Evolutionary conservation across 768 basidiomycete species (phyloP).

Genomic region (Russula vinacea): DNA sequence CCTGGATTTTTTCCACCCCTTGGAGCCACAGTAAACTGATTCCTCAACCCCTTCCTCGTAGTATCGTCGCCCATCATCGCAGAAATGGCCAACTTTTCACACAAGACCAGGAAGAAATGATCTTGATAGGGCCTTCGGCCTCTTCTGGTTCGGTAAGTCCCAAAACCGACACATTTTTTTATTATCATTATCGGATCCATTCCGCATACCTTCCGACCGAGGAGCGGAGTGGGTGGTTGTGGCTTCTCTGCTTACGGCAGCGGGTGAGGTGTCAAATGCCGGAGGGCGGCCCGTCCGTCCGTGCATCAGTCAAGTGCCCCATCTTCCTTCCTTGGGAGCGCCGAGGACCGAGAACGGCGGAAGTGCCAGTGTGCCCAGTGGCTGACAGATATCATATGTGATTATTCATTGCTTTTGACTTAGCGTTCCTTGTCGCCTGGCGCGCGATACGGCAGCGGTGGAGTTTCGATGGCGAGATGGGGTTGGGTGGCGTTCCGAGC

Average conservation of each 20-base stretch:
- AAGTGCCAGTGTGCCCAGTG: neutral
- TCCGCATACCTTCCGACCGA: neutral
- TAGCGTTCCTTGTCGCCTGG: conserved; percentile 46
- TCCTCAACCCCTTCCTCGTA: conserved; percentile 35
- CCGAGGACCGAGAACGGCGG: neutral
- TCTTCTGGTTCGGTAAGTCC: conserved; percentile 72
- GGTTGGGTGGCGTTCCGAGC: conserved; percentile 27
- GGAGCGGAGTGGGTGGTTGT: neutral
- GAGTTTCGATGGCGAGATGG: conserved; percentile 20
- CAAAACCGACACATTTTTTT: neutral
- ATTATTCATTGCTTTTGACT: neutral
- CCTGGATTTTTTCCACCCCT: neutral
- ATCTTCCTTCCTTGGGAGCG: too few relatives aligned
- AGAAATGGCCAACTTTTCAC: conserved; percentile 59
- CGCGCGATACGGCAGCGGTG: conserved; percentile 36
- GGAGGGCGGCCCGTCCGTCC: too few relatives aligned
- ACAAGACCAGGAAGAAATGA: conserved; percentile 68
- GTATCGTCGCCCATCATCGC: conserved; percentile 66
- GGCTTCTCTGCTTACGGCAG: too few relatives aligned
- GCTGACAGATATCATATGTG: neutral
- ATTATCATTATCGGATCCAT: neutral
- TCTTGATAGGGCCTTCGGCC: conserved; percentile 68
- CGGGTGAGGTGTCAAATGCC: neutral
- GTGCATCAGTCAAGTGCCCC: too few relatives aligned
- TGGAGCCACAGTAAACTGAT: neutral